Base-by-base conservation (phyloP, 176 grass and related monocot species). In the Lolium multiflorum region DNA sequence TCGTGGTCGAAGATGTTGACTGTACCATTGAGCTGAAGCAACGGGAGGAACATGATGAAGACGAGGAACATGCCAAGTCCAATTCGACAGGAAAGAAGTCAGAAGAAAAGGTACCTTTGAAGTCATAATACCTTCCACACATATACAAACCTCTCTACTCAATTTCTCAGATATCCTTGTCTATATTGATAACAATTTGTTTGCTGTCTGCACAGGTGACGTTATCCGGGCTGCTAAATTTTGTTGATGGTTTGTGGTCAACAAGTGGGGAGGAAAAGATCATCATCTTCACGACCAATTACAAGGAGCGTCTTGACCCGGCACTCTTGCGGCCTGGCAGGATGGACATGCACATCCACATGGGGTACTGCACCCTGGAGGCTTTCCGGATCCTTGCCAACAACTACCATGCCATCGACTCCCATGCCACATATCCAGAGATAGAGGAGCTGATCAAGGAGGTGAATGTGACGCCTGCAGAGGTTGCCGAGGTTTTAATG, bases 321-420 rank as follows among this genome's bases (percentile, higher is more conserved):
- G 93, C 95, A 20, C 86, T 98, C 15, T 39, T 98, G 85, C 85
- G 95, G 20, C 89, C 95, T 9, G 93, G 96, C n/a, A 84, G 96
- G 82, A 98, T 98, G 89, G 90, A 95, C 58, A 95, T 98, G 90
- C 96, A 94, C 85, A 88, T 98, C 43, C 74, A 94, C 88, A 95
- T 98, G 96, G 91, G 93, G 54, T 92, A 92, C 79, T 98, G 96
- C 82, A 89, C 84, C 76, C 80, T 79, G 18, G 58, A 89, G 43
- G 90, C 83, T 17, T 94, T 98, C 86, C 83, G 81, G 8, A 83
- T 93, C 70, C 90, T 98, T 72, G 88, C 83, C 63, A 85, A 81
- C 46, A 98, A 98, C 80, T 98, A 98, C 83, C 89, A 95, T 4
- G 20, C 10, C 47, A 70, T 98, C 15, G 65, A 83, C n/a, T 82